A percentile compares a stretch with the other conserved stretches of the same genome.
These are phyloP conservation scores for Phytopythium mirpurense DNA, from an alignment of 352 stramenopile species.

Conservation along the genomic window DNA sequence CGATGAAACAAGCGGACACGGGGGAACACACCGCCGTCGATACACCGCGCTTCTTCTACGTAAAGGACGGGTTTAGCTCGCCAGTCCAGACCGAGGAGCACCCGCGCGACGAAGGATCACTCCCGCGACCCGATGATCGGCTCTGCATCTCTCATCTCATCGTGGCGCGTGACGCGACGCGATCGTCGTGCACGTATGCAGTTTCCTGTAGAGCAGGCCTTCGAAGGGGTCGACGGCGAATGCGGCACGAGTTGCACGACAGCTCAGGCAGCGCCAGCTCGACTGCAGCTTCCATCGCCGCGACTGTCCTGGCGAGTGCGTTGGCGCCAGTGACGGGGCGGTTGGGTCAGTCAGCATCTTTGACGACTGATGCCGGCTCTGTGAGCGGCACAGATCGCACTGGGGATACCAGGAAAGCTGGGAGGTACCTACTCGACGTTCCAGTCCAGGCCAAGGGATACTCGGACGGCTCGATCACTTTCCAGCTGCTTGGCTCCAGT, in stretches of 20 bases:
- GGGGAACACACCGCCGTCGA: not conserved
- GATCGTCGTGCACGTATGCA: constrained; percentile 27
- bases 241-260: constrained; percentile 14
- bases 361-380: not conserved
- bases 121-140: not conserved
- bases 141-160: constrained; percentile 40
- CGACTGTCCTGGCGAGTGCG: constrained; percentile 22
- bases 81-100: constrained; percentile 5
- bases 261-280: constrained; percentile 2
- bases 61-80: constrained; percentile 26
- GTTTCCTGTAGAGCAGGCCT: constrained; percentile 20
- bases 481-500: constrained; percentile 20
- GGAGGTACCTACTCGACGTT: constrained; percentile 47
- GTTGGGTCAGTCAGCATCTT: not conserved
- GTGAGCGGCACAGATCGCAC: not conserved
- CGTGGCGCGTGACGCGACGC: constrained; percentile 29
- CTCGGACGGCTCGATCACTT: constrained; percentile 40
- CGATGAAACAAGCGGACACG: constrained; percentile 1
- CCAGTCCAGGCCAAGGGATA: constrained; percentile 46
- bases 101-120: not conserved
- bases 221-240: constrained; percentile 16
- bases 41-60: constrained; percentile 15
- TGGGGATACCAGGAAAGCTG: not conserved
- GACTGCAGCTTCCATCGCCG: constrained; percentile 11
- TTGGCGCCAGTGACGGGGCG: constrained; percentile 21